Conservation (phyloP, 306 rosid genomes). For the Parietaria judaica region DNA sequence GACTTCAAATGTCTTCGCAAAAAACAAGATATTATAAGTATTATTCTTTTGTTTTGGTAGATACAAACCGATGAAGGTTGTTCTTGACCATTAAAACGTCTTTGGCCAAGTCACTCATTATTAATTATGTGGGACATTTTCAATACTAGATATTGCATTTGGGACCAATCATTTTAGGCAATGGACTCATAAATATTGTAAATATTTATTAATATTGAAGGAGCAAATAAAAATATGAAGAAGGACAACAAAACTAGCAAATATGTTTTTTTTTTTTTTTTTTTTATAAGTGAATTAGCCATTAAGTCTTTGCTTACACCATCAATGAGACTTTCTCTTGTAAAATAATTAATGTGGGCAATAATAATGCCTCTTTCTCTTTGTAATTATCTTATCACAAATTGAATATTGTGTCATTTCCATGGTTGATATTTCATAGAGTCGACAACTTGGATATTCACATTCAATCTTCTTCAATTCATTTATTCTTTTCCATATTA, state of each 20-base stretch:
- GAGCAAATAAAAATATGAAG: neutral
- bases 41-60: too few relatives aligned
- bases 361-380: neutral
- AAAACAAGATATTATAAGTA: too few relatives aligned
- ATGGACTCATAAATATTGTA: neutral
- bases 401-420: slow-evolving; percentile 8
- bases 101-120: neutral
- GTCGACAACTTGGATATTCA: slow-evolving; percentile 14
- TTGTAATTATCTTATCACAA: neutral
- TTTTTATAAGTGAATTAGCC: neutral
- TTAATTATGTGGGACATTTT: slow-evolving; percentile 3
- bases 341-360: slow-evolving; percentile 3
- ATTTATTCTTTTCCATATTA: neutral
- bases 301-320: neutral
- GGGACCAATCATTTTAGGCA: neutral
- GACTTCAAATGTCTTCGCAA: too few relatives aligned
- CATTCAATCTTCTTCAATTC: slow-evolving; percentile 13
- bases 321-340: neutral
- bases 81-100: neutral
- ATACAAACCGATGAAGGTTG: neutral
- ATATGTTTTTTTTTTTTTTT: neutral
- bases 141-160: neutral
- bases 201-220: neutral
- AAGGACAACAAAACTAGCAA: neutral
- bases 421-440: neutral